A percentile compares a stretch with the other conserved stretches of the same genome.
These are phyloP conservation scores for Amauroascus verrucosus DNA, from an alignment of 2,329 filamentous ascomycete species.

Conservation along the genomic window DNA sequence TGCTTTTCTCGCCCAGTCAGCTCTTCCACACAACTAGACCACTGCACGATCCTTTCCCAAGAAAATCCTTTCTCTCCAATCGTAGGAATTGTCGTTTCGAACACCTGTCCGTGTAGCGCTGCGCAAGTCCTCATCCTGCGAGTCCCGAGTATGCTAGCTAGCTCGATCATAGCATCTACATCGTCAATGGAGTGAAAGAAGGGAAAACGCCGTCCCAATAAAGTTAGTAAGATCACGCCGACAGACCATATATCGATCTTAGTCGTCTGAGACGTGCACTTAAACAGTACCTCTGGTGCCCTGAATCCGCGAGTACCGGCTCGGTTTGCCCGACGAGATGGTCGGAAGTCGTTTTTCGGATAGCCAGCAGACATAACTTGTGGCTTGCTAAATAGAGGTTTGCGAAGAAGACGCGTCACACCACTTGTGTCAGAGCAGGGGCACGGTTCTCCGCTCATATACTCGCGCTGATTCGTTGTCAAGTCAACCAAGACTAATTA, in stretches of 20 bases:
- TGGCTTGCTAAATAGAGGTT: slow-evolving; percentile 44
- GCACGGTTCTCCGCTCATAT: slow-evolving; percentile 7
- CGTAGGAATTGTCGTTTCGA: slow-evolving; percentile 87
- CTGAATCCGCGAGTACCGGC: slow-evolving; percentile 93
- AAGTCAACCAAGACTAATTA: slow-evolving; percentile 2
- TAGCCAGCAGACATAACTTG: slow-evolving; percentile 57
- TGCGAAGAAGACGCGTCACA: slow-evolving; percentile 45
- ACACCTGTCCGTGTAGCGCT: slow-evolving; percentile 76
- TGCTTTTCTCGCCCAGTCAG: slow-evolving; percentile 40
- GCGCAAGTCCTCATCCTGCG: slow-evolving; percentile 75
- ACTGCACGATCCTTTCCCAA: slow-evolving; percentile 87
- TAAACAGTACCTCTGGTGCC: slow-evolving; percentile 90
- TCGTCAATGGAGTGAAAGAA: slow-evolving; percentile 99
- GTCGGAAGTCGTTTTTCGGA: slow-evolving; percentile 79
- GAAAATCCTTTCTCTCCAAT: slow-evolving; percentile 76
- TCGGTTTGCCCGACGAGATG: slow-evolving; percentile 81
- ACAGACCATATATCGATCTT: slow-evolving; percentile 96
- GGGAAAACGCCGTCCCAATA: slow-evolving; percentile 82
- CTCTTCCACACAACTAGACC: slow-evolving; percentile 72
- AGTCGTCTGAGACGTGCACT: slow-evolving; percentile 88
- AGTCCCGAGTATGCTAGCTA: slow-evolving; percentile 84
- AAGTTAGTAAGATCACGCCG: slow-evolving; percentile 92
- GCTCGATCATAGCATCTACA: slow-evolving; percentile 93
- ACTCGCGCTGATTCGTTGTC: slow-evolving; percentile 40
- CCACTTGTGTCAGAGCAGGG: slow-evolving; percentile 6